Evolutionary conservation across 805 yeast genomes (phyloP), one percentile per base, ranked within the genome.

Genomic region (Cyberlindnera maclurae): DNA sequence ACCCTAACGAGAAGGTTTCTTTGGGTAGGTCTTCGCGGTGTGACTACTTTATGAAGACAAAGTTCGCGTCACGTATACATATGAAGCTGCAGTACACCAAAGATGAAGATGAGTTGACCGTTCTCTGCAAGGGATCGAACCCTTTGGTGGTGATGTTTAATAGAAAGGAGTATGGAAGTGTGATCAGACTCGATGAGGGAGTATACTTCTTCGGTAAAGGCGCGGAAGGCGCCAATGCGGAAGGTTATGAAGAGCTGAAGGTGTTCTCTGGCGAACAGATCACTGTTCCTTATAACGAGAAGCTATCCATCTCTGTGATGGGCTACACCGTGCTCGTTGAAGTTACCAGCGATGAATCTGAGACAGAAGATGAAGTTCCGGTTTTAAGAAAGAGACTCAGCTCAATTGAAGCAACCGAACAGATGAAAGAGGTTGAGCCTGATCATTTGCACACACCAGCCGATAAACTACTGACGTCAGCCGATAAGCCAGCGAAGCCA

Each of bases 41-140:
- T 36, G 70, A 69, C 15, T 54, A 69, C 29, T 64, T 59, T 55
- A 62, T 60, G 51, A 77, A 54, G 58, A 70, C 55, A 55, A 77
- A 74, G 53, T 68, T 69, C 29, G 73, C 85, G 16, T 82, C 93
- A 12, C 73, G 95, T 37, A 67, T 69, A 10, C 95, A 85, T 58
- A 68, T 80, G 37, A 59, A 63, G 12, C 52, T 82, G 3, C 62
- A 69, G 18, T 78, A 72, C 54, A 54, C 64, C 22, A 49, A 64
- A 1, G 54, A 52, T 3, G 56, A 57, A 10, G 63, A 71, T 26
- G 50, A 65, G 33, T 57, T 86, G 33, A 64, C 62, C 12, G 57
- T 90, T 36, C 72, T 72, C 33, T 90, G 97, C 59, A 58, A 77
- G 39, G 97, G 97, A 4, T 73, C 78, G 62, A 90, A 90, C 58